Evolutionary conservation across 164 flowering plant genomes (phyloP).

Genomic region (Magnolia kwangsiensis): DNA sequence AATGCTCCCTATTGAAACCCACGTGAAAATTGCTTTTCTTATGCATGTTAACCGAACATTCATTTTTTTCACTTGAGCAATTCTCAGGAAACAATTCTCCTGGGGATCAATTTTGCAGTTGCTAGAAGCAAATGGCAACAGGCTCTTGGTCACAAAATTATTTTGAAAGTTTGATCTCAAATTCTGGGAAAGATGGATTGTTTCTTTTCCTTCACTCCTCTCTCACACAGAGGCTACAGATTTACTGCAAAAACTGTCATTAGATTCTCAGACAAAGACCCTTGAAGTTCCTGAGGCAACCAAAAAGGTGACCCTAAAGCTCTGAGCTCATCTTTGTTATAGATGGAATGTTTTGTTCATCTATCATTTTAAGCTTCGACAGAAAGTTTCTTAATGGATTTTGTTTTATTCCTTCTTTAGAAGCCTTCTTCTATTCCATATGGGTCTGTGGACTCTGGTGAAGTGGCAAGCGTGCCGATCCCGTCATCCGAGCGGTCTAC

Average conservation of each 20-base stretch:
- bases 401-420: not conserved
- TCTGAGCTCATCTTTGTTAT: not conserved
- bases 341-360: not conserved
- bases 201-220: slow-evolving; percentile 35
- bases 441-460: slow-evolving; percentile 39
- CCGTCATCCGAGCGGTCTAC: slow-evolving; percentile 43
- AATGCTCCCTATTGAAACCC: too few species aligned
- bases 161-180: not conserved
- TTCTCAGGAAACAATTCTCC: too few species aligned
- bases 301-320: slow-evolving; percentile 47
- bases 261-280: slow-evolving; percentile 54
- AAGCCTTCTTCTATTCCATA: slow-evolving; percentile 37
- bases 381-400: not conserved
- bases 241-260: slow-evolving; percentile 54
- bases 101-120: too few species aligned
- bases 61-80: too few species aligned
- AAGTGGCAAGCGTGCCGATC: slow-evolving; percentile 39
- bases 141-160: not conserved
- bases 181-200: not conserved
- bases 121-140: too few species aligned
- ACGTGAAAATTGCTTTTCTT: too few species aligned
- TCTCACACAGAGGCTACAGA: slow-evolving; percentile 53
- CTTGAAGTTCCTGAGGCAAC: slow-evolving; percentile 48
- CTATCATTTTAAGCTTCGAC: not conserved
- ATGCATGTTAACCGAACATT: too few species aligned